phyloP scores from a whole-genome alignment of 768 basidiomycete genomes.

The Rickenella mellea region DNA sequence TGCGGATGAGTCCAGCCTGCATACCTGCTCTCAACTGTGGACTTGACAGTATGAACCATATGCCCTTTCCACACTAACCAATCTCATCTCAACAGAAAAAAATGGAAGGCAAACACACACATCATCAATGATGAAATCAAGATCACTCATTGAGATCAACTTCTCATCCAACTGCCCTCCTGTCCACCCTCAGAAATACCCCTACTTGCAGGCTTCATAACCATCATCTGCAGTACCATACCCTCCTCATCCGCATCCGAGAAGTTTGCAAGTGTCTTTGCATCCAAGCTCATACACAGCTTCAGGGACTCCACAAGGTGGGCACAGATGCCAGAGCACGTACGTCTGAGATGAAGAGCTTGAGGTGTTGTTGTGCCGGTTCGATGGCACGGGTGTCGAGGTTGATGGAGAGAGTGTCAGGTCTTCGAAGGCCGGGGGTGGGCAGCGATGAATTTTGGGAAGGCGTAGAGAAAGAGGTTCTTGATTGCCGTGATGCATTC shows the following conservation, averaged over 20 bases:
- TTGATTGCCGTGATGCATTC: conserved; percentile 76
- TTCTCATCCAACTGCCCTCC: conserved; percentile 81
- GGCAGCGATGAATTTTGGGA: conserved; percentile 93
- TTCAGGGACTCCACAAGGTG: conserved; percentile 87
- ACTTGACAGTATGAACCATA: conserved; percentile 94
- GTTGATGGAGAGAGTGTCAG: conserved; percentile 40
- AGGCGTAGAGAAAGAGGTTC: conserved; percentile 90
- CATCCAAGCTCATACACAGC: conserved; percentile 88
- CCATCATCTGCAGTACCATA: conserved; percentile 94
- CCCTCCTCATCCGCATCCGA: conserved; percentile 88
- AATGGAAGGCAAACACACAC: conserved; percentile 32
- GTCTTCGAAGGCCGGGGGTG: too few relatives aligned
- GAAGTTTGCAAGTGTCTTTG: conserved; percentile 87
- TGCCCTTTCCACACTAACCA: conserved; percentile 39
- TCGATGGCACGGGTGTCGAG: conserved; percentile 39
- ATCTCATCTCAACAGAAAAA: not conserved
- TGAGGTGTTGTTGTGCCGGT: conserved; percentile 77
- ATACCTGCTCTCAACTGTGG: conserved; percentile 85
- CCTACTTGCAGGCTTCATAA: conserved; percentile 84
- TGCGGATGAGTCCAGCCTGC: conserved; percentile 97
- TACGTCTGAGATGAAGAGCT: conserved; percentile 78
- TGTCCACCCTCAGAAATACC: conserved; percentile 28
- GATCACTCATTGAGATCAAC: conserved; percentile 80
- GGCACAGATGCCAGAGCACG: conserved; percentile 61
- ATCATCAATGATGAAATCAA: conserved; percentile 93